A percentile compares a stretch with the other conserved stretches of the same genome.
These are phyloP conservation scores for Aphanomyces euteiches DNA, from an alignment of 352 stramenopile genomes.

Conservation along the genomic window DNA sequence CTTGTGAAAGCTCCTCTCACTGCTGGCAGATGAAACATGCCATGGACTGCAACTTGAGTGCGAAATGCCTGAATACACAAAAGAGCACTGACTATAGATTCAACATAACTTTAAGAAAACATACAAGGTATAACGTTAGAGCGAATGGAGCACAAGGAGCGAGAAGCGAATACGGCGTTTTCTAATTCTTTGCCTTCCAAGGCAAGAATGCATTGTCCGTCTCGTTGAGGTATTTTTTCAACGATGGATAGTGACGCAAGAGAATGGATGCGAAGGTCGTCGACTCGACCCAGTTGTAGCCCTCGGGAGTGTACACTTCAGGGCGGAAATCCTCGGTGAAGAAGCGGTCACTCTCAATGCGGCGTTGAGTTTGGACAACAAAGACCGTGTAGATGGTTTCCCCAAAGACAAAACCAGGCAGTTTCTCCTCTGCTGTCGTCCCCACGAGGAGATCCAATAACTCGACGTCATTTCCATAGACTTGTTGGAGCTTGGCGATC, in stretches of 20 bases:
- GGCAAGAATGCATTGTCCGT: background rate
- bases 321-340: background rate
- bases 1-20: no score
- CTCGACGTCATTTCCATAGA: background rate
- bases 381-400: slow-evolving; percentile 2
- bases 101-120: no score
- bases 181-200: no score
- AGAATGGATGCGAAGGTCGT: background rate
- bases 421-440: background rate
- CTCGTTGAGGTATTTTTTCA: background rate
- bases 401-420: background rate
- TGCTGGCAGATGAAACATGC: no score
- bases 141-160: no score
- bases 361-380: background rate
- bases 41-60: no score
- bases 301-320: background rate
- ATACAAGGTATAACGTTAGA: no score
- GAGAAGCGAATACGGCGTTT: no score
- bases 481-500: background rate
- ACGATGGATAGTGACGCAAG: background rate
- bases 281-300: background rate
- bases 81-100: no score
- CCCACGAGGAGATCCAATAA: background rate
- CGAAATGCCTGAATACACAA: no score
- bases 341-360: background rate